These are phyloP conservation scores for Penicillium coffeae DNA, from an alignment of 495 filamentous ascomycete species.

Conservation along the genomic window DNA sequence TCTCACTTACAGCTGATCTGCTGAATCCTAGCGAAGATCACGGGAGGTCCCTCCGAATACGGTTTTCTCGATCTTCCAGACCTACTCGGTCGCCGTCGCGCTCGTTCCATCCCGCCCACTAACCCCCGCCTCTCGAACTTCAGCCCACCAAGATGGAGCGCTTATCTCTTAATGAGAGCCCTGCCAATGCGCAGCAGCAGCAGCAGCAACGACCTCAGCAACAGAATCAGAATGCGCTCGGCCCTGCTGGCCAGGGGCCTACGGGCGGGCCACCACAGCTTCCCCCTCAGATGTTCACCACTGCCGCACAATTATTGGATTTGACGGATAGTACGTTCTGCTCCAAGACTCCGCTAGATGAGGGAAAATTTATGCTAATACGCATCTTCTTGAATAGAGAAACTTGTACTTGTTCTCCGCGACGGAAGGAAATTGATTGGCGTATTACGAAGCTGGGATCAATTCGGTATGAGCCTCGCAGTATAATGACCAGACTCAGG, in stretches of 20 bases:
- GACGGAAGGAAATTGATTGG: conserved; percentile 93
- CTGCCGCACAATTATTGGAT: conserved; percentile 89
- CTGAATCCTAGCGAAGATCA: too few relatives aligned
- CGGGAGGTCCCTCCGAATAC: too few relatives aligned
- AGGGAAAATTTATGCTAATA: not conserved
- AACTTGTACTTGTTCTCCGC: conserved; percentile 81
- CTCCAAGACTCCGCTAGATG: not conserved
- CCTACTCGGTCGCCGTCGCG: not conserved
- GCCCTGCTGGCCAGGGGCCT: conserved; percentile 18
- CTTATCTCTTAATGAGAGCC: conserved; percentile 36
- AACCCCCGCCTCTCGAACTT: conserved; percentile 10
- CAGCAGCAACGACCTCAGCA: conserved; percentile 10
- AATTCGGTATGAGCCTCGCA: conserved; percentile 67
- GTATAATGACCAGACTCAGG: conserved; percentile 6
- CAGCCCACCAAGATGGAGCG: conserved; percentile 34
- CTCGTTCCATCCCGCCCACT: not conserved
- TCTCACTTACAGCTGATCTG: conserved; percentile 2
- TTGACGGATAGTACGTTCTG: conserved; percentile 80
- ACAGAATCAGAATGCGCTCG: conserved; percentile 25
- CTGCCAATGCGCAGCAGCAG: conserved; percentile 27
- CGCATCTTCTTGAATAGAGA: conserved; percentile 57
- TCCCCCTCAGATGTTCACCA: conserved; percentile 91
- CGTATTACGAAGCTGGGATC: conserved; percentile 93
- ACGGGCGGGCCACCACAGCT: conserved; percentile 46
- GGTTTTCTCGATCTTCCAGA: not conserved